A percentile compares a stretch with the other conserved stretches of the same genome.
Evolutionary conservation across 2,329 filamentous ascomycete genomes (phyloP).

Genomic region (Hymenoscyphus fraxineus): DNA sequence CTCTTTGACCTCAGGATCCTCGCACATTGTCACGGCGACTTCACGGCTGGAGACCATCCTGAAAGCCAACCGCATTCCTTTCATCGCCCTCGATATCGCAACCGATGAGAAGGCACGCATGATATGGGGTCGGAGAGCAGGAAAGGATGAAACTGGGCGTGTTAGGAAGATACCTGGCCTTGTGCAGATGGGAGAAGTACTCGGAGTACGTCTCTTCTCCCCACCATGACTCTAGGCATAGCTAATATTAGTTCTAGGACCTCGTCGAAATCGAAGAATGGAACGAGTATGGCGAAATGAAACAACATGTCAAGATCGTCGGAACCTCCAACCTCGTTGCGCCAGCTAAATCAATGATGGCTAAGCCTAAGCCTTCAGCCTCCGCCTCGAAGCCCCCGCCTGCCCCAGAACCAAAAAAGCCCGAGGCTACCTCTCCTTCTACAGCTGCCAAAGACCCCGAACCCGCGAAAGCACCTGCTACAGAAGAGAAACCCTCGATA

Average conservation of each 20-base stretch:
- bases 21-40: constrained; percentile 93
- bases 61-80: constrained; percentile 89
- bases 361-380: constrained; percentile 25
- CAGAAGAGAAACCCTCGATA: constrained; percentile 29
- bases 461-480: constrained; percentile 15
- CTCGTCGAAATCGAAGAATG: constrained; percentile 94
- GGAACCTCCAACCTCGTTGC: constrained; percentile 16
- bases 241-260: constrained; percentile 59
- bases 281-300: constrained; percentile 97
- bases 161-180: constrained; percentile 79
- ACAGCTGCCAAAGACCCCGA: constrained; percentile 17
- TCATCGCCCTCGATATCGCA: constrained; percentile 86
- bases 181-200: constrained; percentile 78
- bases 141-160: constrained; percentile 61
- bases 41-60: constrained; percentile 95
- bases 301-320: constrained; percentile 72
- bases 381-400: constrained; percentile 27
- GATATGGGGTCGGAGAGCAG: constrained; percentile 80
- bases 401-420: constrained; percentile 21
- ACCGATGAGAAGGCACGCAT: constrained; percentile 84
- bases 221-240: not conserved
- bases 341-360: constrained; percentile 28
- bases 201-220: constrained; percentile 64
- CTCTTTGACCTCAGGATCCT: constrained; percentile 90
- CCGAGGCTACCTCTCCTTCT: constrained; percentile 24